Percentiles rank a stretch among this genome's conserved stretches.
These are phyloP conservation scores for Ophioceras dolichostomum DNA, from an alignment of 2,329 filamentous ascomycete species.

Conservation along the genomic window DNA sequence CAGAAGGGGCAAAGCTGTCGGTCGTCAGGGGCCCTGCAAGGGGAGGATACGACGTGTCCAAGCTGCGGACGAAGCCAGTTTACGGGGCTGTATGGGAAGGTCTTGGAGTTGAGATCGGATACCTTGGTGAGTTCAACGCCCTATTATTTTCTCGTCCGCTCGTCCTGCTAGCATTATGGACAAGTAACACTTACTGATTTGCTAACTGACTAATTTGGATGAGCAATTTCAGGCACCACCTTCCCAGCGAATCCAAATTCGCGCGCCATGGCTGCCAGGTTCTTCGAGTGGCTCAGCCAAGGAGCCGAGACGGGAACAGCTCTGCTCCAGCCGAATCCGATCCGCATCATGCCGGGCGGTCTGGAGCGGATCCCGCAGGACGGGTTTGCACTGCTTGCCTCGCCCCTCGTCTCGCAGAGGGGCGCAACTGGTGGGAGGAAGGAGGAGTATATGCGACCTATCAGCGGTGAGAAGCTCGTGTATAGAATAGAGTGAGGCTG, in stretches of 20 bases:
- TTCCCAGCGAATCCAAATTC: slow-evolving; percentile 12
- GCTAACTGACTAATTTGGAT: too few relatives aligned
- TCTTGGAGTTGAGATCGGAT: slow-evolving; percentile 24
- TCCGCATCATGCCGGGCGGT: slow-evolving; percentile 19
- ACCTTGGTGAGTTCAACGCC: slow-evolving; percentile 15
- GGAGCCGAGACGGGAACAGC: slow-evolving; percentile 1
- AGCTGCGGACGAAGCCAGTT: slow-evolving; percentile 17
- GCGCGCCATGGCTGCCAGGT: slow-evolving; percentile 17
- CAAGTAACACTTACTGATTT: too few relatives aligned
- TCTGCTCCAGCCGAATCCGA: slow-evolving; percentile 15
- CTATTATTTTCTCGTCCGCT: too few relatives aligned
- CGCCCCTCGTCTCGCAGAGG: slow-evolving; percentile 12
- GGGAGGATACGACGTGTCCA: slow-evolving; percentile 10
- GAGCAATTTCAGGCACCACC: slow-evolving; percentile 11
- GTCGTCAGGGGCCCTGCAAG: slow-evolving; percentile 13
- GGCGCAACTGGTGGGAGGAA: slow-evolving; percentile 5
- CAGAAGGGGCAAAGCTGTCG: slow-evolving; percentile 11
- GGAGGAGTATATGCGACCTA: slow-evolving; percentile 21
- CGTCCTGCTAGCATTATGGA: too few relatives aligned
- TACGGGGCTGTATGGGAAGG: slow-evolving; percentile 30
- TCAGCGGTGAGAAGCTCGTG: slow-evolving; percentile 27
- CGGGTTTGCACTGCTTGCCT: slow-evolving; percentile 15
- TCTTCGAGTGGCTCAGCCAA: slow-evolving; percentile 21
- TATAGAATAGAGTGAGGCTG: too few relatives aligned
- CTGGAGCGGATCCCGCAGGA: slow-evolving; percentile 14